Evolutionary conservation across 306 rosid species (phyloP).

Genomic region (Delonix regia): DNA sequence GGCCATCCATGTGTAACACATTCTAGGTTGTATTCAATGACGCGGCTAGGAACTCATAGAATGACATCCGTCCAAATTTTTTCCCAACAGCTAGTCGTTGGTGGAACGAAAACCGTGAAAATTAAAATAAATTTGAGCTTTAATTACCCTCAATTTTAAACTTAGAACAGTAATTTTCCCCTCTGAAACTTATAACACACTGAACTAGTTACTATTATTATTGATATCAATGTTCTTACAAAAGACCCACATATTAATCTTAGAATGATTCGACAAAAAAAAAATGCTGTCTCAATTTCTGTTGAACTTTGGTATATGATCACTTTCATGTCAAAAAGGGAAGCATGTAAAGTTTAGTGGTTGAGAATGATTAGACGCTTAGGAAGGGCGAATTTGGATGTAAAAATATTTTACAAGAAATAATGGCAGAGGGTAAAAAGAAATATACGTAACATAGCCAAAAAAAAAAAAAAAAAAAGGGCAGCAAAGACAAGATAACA

Average conservation of each 20-base stretch:
- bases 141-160: neutral
- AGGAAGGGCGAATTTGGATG: too few species aligned
- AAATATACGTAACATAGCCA: too few species aligned
- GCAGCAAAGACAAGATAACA: too few species aligned
- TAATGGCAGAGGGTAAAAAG: too few species aligned
- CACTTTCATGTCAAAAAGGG: neutral
- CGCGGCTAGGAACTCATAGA: too few species aligned
- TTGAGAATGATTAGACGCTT: too few species aligned
- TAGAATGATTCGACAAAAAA: neutral
- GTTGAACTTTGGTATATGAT: neutral
- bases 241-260: neutral
- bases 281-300: neutral
- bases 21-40: neutral
- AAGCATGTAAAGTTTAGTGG: neutral
- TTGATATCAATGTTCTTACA: too few species aligned
- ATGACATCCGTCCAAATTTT: neutral
- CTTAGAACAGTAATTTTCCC: neutral
- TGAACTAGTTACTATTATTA: neutral
- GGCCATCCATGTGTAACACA: neutral
- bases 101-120: neutral
- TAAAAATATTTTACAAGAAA: too few species aligned
- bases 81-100: neutral
- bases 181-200: neutral
- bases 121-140: neutral
- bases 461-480: too few species aligned